phyloP scores from a whole-genome alignment of 352 stramenopile genomes.

The Phytophthora citricola region DNA sequence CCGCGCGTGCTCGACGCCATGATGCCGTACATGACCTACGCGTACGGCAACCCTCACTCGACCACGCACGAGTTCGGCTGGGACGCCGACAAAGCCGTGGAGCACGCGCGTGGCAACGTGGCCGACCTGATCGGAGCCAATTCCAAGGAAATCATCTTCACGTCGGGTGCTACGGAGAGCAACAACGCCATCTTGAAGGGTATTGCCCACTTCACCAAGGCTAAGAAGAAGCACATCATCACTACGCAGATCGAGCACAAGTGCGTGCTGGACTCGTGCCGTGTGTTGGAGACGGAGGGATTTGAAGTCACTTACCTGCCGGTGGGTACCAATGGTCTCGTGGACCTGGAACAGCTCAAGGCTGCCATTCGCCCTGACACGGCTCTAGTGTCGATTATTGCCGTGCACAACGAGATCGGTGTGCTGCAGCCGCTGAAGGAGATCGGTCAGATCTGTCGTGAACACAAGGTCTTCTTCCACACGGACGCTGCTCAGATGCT shows the following conservation, averaged over 20 bases:
- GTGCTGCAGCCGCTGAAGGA: conserved; percentile 98
- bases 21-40: conserved; percentile 97
- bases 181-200: conserved; percentile 99
- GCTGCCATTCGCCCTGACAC: conserved; percentile 95
- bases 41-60: conserved; percentile 99
- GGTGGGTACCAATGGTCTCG: conserved; percentile 91
- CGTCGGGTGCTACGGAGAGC: conserved; percentile 98
- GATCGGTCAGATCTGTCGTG: conserved; percentile 94
- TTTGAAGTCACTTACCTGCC: conserved; percentile 99
- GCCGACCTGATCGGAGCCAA: conserved; percentile 94
- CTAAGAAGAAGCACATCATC: conserved; percentile 98
- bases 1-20: conserved; percentile 99
- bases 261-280: conserved; percentile 99
- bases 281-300: conserved; percentile 96
- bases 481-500: conserved; percentile 99
- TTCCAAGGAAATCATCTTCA: conserved; percentile 99
- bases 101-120: conserved; percentile 89
- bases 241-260: conserved; percentile 98
- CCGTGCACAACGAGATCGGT: conserved; percentile 99
- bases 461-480: conserved; percentile 98
- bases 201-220: conserved; percentile 94
- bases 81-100: conserved; percentile 97
- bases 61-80: conserved; percentile 98
- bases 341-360: conserved; percentile 96
- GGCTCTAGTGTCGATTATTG: conserved; percentile 98